Evolutionary conservation across 176 grass and related monocot genomes (phyloP), one percentile per base, ranked within the genome.

Genomic region (Eragrostis curvula): DNA sequence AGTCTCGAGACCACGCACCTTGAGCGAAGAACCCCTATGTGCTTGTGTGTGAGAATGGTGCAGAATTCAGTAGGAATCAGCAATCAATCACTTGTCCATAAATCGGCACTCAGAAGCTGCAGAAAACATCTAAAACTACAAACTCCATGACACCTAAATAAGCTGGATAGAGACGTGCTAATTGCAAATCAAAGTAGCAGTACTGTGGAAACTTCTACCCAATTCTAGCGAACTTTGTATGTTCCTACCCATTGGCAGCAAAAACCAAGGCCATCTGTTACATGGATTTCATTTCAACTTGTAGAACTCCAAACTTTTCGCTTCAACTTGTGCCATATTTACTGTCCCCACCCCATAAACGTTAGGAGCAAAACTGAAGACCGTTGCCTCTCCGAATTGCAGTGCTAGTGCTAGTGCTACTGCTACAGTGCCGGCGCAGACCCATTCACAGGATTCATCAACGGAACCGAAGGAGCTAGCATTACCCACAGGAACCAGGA

Each of bases 361-460:
- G 10, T 11, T 11, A 36, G 1, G 9, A 25, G n/a, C 9, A 73
- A 1, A 80, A 6, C 50, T 66, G 9, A 15, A 55, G 48, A 30
- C 11, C 18, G 15, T 2, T 7, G 39, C 12, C 63, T 36, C n/a
- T 12, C 25, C 9, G 44, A 52, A 47, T 43, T 29, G 44, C 2
- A n/a, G n/a, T 25, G 66, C 21, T 80, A n/a, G n/a, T n/a, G n/a
- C n/a, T n/a, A n/a, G n/a, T n/a, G n/a, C n/a, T n/a, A n/a, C n/a
- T n/a, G n/a, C 36, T 40, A 89, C 71, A 81, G 77, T 53, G 18
- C 9, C 18, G 62, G 9, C 11, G 29, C 74, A 61, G 43, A 80
- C 71, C 21, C 40, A 79, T 20, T 24, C 53, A 75, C n/a, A 53
- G 62, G 55, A 85, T 77, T 68, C 67, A 60, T 45, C 21, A 48